A percentile compares a stretch with the other conserved stretches of the same genome.
Evolutionary conservation across 495 filamentous ascomycete species (phyloP).

Genomic region (Penicillium tannophilum): DNA sequence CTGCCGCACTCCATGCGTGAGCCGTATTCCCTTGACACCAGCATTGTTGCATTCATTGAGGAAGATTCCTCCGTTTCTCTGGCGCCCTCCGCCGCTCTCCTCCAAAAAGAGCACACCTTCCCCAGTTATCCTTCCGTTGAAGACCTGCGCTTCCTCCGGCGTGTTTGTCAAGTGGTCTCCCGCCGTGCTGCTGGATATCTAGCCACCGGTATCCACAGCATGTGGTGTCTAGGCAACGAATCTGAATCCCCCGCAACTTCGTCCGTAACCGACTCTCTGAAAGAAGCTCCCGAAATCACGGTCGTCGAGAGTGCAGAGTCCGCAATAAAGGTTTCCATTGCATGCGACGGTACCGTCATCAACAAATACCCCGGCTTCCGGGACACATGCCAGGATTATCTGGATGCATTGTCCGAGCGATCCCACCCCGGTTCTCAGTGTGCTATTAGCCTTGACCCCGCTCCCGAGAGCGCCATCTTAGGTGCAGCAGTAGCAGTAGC

Average conservation of each 20-base stretch:
- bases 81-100: conserved; percentile 44
- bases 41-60: conserved; percentile 61
- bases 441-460: conserved; percentile 48
- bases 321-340: conserved; percentile 45
- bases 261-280: conserved; percentile 30
- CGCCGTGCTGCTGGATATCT: conserved; percentile 63
- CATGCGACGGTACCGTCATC: conserved; percentile 61
- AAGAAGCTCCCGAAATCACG: conserved; percentile 43
- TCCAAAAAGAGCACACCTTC: conserved; percentile 56
- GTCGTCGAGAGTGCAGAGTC: conserved; percentile 41
- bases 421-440: conserved; percentile 26
- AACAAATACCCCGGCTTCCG: conserved; percentile 61
- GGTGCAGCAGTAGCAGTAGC: conserved; percentile 61
- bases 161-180: conserved; percentile 56
- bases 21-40: conserved; percentile 69
- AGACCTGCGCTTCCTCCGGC: conserved; percentile 59
- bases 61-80: conserved; percentile 51
- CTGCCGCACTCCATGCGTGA: conserved; percentile 63
- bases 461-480: conserved; percentile 55
- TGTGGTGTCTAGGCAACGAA: conserved; percentile 58
- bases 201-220: conserved; percentile 65
- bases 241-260: conserved; percentile 39
- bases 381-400: conserved; percentile 50
- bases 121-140: conserved; percentile 41
- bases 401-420: conserved; percentile 47